These are phyloP conservation scores for Protomyces inundatus DNA, from an alignment of 1,139 yeast species.

Conservation along the genomic window DNA sequence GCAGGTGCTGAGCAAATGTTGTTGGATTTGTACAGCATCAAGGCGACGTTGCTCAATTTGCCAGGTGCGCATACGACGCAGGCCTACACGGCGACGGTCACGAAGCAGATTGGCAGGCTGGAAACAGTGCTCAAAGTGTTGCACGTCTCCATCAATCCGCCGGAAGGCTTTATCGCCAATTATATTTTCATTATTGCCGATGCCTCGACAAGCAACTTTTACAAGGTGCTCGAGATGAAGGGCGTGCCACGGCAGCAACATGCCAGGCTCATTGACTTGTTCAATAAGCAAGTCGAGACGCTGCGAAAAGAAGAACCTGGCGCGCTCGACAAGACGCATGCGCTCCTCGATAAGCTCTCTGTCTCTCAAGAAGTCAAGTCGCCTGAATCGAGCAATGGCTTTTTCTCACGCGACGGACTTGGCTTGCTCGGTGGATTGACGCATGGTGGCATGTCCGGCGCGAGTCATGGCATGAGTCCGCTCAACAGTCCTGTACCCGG, in stretches of 20 bases:
- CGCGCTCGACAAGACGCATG: not conserved
- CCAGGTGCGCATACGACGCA: conserved; percentile 40
- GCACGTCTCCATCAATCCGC: conserved; percentile 57
- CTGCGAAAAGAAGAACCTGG: not conserved
- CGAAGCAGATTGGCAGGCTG: conserved; percentile 48
- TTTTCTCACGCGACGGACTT: not conserved
- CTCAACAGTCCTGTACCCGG: not conserved
- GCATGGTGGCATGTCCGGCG: not conserved
- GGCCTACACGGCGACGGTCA: conserved; percentile 48
- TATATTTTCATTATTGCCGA: conserved; percentile 69
- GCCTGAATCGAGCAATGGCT: not conserved
- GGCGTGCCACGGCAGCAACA: conserved; percentile 34
- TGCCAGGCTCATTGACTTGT: conserved; percentile 7
- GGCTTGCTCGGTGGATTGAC: not conserved
- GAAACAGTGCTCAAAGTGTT: conserved; percentile 64
- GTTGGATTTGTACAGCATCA: conserved; percentile 62
- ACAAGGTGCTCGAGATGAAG: conserved; percentile 60
- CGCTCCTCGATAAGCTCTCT: not conserved
- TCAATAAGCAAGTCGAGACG: not conserved
- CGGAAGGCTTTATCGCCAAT: conserved; percentile 58
- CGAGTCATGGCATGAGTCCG: not conserved
- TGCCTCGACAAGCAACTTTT: conserved; percentile 55
- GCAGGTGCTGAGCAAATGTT: conserved; percentile 75
- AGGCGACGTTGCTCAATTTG: conserved; percentile 50
- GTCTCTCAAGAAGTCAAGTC: not conserved